These are phyloP conservation scores for Kodamaea derodonti DNA, from an alignment of 1,139 yeast genomes.

Conservation along the genomic window DNA sequence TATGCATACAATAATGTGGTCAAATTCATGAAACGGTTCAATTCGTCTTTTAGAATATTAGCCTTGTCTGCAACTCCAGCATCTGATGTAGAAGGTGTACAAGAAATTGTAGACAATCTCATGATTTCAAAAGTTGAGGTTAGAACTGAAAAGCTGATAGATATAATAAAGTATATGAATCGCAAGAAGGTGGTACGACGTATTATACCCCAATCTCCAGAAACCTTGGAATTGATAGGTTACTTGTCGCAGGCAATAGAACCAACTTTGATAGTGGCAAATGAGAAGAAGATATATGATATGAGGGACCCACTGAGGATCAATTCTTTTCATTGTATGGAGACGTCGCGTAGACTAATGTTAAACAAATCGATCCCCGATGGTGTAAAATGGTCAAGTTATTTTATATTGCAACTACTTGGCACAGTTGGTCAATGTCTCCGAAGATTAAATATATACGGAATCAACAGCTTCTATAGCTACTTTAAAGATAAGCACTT, in stretches of 20 bases:
- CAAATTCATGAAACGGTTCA: conserved; percentile 57
- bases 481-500: conserved; percentile 56
- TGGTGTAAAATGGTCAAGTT: conserved; percentile 60
- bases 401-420: conserved; percentile 55
- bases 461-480: conserved; percentile 69
- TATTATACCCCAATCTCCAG: conserved; percentile 49
- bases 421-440: conserved; percentile 74
- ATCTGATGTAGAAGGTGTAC: conserved; percentile 81
- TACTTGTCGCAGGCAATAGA: conserved; percentile 47
- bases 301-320: conserved; percentile 62
- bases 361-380: conserved; percentile 54
- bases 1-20: conserved; percentile 87
- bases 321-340: conserved; percentile 69
- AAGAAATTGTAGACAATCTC: conserved; percentile 72
- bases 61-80: conserved; percentile 98
- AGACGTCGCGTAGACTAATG: conserved; percentile 56
- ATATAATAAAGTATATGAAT: conserved; percentile 77
- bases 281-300: conserved; percentile 57
- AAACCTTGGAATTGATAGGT: conserved; percentile 50
- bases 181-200: conserved; percentile 60
- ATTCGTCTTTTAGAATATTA: conserved; percentile 64
- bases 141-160: conserved; percentile 80
- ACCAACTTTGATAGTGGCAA: conserved; percentile 64
- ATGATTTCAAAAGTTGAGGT: conserved; percentile 76
- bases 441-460: conserved; percentile 72